These are phyloP conservation scores for Passiflora organensis DNA, from an alignment of 345 rosid genomes.

Conservation along the genomic window DNA sequence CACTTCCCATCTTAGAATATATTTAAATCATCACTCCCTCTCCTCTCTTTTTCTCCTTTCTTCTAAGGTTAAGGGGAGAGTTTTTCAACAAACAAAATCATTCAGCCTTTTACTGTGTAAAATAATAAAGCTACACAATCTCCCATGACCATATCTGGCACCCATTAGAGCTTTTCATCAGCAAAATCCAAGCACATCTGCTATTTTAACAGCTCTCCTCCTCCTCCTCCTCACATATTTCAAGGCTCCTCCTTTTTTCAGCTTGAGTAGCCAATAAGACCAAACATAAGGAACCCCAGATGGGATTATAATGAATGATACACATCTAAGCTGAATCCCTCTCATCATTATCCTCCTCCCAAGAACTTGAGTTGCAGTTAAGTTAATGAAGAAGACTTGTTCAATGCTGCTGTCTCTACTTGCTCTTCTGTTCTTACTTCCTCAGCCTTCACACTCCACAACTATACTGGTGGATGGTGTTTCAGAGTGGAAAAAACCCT, in stretches of 20 bases:
- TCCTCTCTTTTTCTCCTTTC: background rate
- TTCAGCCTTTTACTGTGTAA: conserved; percentile 32
- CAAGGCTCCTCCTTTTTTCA: conserved; percentile 2
- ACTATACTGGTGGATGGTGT: conserved; percentile 64
- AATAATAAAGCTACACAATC: conserved; percentile 10
- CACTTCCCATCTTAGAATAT: conserved; percentile 4
- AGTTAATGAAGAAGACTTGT: conserved; percentile 15
- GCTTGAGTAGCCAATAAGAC: too few relatives aligned
- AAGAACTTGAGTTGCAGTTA: background rate
- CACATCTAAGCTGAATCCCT: too few relatives aligned
- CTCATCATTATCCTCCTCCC: background rate
- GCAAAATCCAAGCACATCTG: conserved; percentile 31
- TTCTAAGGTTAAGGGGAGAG: background rate
- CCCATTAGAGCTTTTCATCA: conserved; percentile 23
- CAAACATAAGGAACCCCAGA: background rate
- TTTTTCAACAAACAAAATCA: conserved; percentile 35
- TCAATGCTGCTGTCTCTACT: conserved; percentile 26
- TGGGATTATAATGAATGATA: too few relatives aligned
- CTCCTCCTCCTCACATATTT: conserved; percentile 5
- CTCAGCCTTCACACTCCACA: conserved; percentile 36
- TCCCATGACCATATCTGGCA: conserved; percentile 17
- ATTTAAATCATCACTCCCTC: conserved; percentile 10
- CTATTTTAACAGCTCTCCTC: conserved; percentile 5
- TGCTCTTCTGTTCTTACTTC: conserved; percentile 29
- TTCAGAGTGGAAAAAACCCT: conserved; percentile 64